Conservation (phyloP, 306 rosid species). For the Corylus avellana region DNA sequence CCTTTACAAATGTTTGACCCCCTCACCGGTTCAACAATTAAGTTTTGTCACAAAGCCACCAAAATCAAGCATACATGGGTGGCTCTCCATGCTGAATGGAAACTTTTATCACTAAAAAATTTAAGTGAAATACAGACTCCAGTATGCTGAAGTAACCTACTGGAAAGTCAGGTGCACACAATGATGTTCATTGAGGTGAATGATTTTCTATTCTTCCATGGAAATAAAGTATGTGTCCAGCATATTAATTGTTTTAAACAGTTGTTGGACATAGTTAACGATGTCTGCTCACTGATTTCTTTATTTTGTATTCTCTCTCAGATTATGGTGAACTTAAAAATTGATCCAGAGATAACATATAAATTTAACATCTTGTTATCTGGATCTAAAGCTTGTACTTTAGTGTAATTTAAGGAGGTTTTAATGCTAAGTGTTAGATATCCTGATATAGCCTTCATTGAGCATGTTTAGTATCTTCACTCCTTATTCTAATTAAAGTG, state of each 20-base stretch:
- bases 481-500: not conserved
- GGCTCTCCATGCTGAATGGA: not conserved
- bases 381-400: not conserved
- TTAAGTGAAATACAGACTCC: not conserved
- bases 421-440: not conserved
- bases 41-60: not conserved
- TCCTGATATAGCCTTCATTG: not conserved
- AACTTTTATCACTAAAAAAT: not conserved
- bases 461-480: not conserved
- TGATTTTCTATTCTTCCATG: not conserved
- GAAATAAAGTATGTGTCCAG: not conserved
- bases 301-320: not conserved
- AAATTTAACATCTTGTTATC: not conserved
- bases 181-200: not conserved
- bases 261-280: not conserved
- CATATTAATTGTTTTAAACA: not conserved
- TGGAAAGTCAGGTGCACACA: not conserved
- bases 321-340: not conserved
- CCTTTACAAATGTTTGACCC: not conserved
- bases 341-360: not conserved
- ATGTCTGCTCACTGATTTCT: not conserved
- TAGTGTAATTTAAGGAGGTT: not conserved
- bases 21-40: not conserved
- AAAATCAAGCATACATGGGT: not conserved
- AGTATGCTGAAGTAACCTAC: not conserved